phyloP scores from a whole-genome alignment of 352 stramenopile species.

The Phytophthora rubi region DNA sequence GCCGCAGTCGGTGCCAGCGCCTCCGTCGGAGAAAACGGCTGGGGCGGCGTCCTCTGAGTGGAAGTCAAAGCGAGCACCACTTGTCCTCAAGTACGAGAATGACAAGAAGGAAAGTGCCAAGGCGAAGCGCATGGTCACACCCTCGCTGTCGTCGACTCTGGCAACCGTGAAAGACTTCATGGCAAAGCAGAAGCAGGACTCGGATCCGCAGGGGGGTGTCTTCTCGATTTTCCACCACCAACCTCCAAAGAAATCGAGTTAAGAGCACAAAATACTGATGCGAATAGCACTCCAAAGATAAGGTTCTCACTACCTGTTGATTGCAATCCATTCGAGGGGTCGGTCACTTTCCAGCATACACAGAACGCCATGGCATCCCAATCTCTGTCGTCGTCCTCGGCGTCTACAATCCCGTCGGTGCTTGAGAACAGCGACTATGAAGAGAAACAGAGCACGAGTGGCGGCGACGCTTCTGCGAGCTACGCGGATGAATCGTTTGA shows the following conservation, averaged over 20 bases:
- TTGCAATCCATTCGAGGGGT: neutral
- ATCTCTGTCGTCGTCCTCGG: constrained; percentile 10
- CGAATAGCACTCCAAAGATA: too few species aligned
- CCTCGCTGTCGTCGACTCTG: constrained; percentile 35
- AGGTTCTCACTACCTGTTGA: neutral
- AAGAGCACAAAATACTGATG: neutral
- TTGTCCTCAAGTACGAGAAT: constrained; percentile 42
- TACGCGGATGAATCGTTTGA: constrained; percentile 33
- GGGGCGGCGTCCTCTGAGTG: constrained; percentile 5
- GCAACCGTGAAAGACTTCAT: constrained; percentile 41
- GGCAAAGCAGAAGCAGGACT: constrained; percentile 32
- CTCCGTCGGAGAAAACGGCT: constrained; percentile 10
- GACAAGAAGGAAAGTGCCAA: constrained; percentile 28
- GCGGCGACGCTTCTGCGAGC: neutral
- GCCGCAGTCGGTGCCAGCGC: constrained; percentile 21
- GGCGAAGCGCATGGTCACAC: constrained; percentile 13
- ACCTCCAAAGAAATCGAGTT: constrained; percentile 26
- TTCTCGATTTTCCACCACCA: constrained; percentile 40
- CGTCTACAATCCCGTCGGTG: constrained; percentile 17
- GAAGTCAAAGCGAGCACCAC: constrained; percentile 22
- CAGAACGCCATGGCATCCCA: constrained; percentile 7
- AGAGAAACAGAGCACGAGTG: constrained; percentile 1
- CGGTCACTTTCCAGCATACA: neutral
- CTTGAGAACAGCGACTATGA: constrained; percentile 15
- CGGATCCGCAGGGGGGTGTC: constrained; percentile 19